Percentiles rank a stretch among this genome's conserved stretches.
phyloP scores from a whole-genome alignment of 1,139 yeast genomes.

The Eremothecium cymbalariae region DNA sequence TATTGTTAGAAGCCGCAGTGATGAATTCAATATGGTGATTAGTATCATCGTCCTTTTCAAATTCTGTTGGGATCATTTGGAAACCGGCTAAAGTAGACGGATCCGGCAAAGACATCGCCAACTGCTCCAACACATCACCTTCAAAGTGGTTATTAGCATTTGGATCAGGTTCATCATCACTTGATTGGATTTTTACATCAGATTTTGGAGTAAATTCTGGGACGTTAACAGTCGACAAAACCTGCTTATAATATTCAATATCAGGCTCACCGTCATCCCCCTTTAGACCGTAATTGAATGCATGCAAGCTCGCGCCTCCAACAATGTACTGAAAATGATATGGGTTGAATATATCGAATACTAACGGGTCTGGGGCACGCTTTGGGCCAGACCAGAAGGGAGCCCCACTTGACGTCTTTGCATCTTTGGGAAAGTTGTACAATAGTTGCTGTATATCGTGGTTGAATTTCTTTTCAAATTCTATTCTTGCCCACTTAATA shows the following conservation, averaged over 20 bases:
- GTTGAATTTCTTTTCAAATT: constrained; percentile 76
- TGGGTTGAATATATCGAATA: constrained; percentile 62
- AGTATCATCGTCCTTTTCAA: constrained; percentile 95
- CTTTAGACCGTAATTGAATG: constrained; percentile 79
- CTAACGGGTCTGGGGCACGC: constrained; percentile 84
- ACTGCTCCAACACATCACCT: constrained; percentile 46
- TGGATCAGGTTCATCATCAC: constrained; percentile 82
- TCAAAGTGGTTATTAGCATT: constrained; percentile 49
- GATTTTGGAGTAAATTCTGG: constrained; percentile 66
- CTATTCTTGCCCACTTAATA: constrained; percentile 86
- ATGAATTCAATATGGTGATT: constrained; percentile 96
- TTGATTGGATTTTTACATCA: constrained; percentile 75
- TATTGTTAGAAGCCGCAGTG: constrained; percentile 91
- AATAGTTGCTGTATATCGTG: constrained; percentile 84
- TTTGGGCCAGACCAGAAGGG: constrained; percentile 98
- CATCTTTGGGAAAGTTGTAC: constrained; percentile 90
- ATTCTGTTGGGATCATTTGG: constrained; percentile 77
- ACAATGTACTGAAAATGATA: constrained; percentile 78
- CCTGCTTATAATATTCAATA: constrained; percentile 37
- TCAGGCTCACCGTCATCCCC: constrained; percentile 47
- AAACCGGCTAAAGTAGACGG: constrained; percentile 87
- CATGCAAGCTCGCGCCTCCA: constrained; percentile 87
- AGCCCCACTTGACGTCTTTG: constrained; percentile 80
- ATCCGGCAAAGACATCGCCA: constrained; percentile 76
- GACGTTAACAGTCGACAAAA: constrained; percentile 48